phyloP scores from a whole-genome alignment of 768 basidiomycete genomes.

The Podaxis sp. region DNA sequence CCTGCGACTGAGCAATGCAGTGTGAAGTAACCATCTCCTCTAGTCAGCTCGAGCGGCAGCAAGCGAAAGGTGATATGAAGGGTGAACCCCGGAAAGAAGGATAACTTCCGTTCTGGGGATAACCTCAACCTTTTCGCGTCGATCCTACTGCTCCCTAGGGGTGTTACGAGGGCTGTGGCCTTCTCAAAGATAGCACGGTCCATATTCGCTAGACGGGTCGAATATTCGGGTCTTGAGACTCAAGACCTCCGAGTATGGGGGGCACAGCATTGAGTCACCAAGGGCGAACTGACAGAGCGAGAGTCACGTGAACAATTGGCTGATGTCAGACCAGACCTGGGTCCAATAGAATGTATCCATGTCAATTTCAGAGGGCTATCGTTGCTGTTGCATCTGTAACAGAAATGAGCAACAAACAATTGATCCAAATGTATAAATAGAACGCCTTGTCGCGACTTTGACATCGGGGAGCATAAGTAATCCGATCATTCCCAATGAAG shows the following conservation, averaged over 20 bases:
- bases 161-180: not conserved
- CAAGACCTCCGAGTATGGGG: not conserved
- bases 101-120: not conserved
- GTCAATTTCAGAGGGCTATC: not conserved
- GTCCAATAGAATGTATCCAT: not conserved
- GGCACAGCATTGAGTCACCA: not conserved
- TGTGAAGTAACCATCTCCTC: not conserved
- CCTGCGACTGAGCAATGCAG: not conserved
- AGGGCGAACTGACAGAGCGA: too few species aligned
- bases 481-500: not conserved
- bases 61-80: not conserved
- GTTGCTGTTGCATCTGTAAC: not conserved
- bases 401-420: not conserved
- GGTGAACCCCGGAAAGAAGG: not conserved
- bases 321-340: not conserved
- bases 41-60: not conserved
- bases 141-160: not conserved
- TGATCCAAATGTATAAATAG: not conserved
- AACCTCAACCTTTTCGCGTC: not conserved
- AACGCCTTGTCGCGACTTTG: not conserved
- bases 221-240: not conserved
- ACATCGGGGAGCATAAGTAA: not conserved
- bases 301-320: too few species aligned
- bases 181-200: not conserved
- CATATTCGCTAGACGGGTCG: not conserved